Percentiles rank a stretch among this genome's conserved stretches.
Conservation (phyloP, 768 basidiomycete species). For the Russula dissimulans region DNA sequence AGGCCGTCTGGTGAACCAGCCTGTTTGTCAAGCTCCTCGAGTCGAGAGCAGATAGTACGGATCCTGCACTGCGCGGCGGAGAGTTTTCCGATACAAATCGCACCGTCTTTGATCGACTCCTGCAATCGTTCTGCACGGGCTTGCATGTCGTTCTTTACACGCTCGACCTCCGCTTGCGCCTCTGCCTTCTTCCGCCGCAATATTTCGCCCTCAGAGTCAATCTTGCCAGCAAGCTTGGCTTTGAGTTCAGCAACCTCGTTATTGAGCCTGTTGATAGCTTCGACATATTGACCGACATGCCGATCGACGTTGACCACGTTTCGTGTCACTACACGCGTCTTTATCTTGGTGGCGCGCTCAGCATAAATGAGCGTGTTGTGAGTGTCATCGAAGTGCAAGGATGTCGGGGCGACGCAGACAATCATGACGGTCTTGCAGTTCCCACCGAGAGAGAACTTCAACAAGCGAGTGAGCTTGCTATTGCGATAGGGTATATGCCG, state of each 20-base stretch:
- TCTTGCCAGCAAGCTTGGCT: slow-evolving; percentile 70
- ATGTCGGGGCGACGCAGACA: slow-evolving; percentile 93
- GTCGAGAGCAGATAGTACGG: slow-evolving; percentile 49
- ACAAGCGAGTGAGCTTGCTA: slow-evolving; percentile 93
- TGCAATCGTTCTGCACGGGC: slow-evolving; percentile 63
- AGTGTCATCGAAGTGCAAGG: slow-evolving; percentile 94
- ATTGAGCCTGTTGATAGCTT: slow-evolving; percentile 86
- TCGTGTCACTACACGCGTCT: slow-evolving; percentile 91
- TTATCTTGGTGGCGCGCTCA: slow-evolving; percentile 96
- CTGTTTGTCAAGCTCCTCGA: slow-evolving; percentile 45
- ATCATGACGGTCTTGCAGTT: slow-evolving; percentile 99
- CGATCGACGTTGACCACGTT: slow-evolving; percentile 94
- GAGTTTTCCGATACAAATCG: slow-evolving; percentile 61
- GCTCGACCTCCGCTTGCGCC: slow-evolving; percentile 62
- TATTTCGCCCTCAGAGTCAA: slow-evolving; percentile 51
- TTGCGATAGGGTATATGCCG: slow-evolving; percentile 96
- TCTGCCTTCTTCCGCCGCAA: slow-evolving; percentile 60
- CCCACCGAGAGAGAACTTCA: slow-evolving; percentile 96
- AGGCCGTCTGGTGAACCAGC: slow-evolving; percentile 32
- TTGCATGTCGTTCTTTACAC: slow-evolving; percentile 64
- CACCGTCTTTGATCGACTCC: slow-evolving; percentile 65
- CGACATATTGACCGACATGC: slow-evolving; percentile 91
- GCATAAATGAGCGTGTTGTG: slow-evolving; percentile 98
- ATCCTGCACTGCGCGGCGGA: slow-evolving; percentile 62
- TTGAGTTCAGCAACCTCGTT: slow-evolving; percentile 79